Evolutionary conservation across 495 filamentous ascomycete species (phyloP).

Genomic region (Xylaria scruposa): DNA sequence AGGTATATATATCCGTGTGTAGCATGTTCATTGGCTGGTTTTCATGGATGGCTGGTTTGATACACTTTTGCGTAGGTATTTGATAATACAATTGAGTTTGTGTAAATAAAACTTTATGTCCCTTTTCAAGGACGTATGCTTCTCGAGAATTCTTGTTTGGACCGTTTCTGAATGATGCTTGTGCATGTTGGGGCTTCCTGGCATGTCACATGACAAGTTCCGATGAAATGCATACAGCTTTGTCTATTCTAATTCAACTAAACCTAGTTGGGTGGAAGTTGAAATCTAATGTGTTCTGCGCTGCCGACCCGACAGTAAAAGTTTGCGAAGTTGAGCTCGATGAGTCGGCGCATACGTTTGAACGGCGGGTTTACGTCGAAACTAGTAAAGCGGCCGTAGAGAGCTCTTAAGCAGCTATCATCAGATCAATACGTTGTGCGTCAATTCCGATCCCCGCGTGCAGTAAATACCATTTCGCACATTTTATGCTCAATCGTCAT

Average conservation of each 20-base stretch:
- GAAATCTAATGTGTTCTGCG: neutral
- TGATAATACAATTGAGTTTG: conserved; percentile 10
- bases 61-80: conserved; percentile 15
- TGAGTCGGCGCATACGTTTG: neutral
- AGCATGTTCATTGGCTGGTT: conserved; percentile 15
- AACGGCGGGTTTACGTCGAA: no score
- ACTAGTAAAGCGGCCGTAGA: no score
- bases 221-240: neutral
- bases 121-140: neutral
- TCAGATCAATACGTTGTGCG: neutral
- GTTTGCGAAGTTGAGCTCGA: conserved; percentile 9
- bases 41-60: conserved; percentile 12
- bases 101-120: neutral
- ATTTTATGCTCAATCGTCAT: neutral
- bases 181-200: neutral
- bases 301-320: neutral
- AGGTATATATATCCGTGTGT: conserved; percentile 25
- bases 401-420: no score
- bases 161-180: neutral
- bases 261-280: neutral
- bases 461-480: neutral
- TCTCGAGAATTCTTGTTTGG: neutral
- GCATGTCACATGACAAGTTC: neutral
- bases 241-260: neutral
- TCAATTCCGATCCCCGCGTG: neutral